phyloP scores from a whole-genome alignment of 2,329 filamentous ascomycete species.

The Penicillium crustosum region DNA sequence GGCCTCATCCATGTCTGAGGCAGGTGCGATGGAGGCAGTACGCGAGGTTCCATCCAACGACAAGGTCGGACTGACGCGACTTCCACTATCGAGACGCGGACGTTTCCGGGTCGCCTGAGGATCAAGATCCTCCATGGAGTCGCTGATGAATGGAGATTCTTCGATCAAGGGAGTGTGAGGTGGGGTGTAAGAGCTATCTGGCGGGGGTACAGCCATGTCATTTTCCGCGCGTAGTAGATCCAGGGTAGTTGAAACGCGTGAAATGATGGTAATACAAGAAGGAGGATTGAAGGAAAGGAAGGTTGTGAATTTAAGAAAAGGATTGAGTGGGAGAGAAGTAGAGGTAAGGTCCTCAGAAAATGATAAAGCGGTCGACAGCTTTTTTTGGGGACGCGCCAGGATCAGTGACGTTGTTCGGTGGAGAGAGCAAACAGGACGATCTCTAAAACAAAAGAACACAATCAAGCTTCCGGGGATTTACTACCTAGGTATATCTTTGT shows the following conservation, averaged over 20 bases:
- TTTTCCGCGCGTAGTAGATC: slow-evolving; percentile 30
- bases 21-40: slow-evolving; percentile 28
- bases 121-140: slow-evolving; percentile 44
- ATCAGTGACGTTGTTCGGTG: slow-evolving; percentile 25
- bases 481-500: neutral
- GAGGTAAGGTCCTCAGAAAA: neutral
- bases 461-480: neutral
- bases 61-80: slow-evolving; percentile 36
- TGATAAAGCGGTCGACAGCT: slow-evolving; percentile 20
- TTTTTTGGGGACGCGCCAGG: slow-evolving; percentile 23
- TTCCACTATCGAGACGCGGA: slow-evolving; percentile 49
- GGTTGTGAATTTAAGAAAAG: neutral
- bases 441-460: neutral
- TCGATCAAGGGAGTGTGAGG: slow-evolving; percentile 36
- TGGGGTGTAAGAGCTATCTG: slow-evolving; percentile 47
- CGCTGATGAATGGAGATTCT: slow-evolving; percentile 24
- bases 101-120: slow-evolving; percentile 46
- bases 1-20: slow-evolving; percentile 30
- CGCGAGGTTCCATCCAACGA: slow-evolving; percentile 30
- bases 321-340: slow-evolving; percentile 3
- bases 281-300: slow-evolving; percentile 1
- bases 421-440: slow-evolving; percentile 7
- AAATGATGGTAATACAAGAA: slow-evolving; percentile 7
- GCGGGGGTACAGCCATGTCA: slow-evolving; percentile 49
- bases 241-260: slow-evolving; percentile 5